A percentile compares a stretch with the other conserved stretches of the same genome.
phyloP scores from a whole-genome alignment of 805 yeast species.

The Ogataea saltuana region DNA sequence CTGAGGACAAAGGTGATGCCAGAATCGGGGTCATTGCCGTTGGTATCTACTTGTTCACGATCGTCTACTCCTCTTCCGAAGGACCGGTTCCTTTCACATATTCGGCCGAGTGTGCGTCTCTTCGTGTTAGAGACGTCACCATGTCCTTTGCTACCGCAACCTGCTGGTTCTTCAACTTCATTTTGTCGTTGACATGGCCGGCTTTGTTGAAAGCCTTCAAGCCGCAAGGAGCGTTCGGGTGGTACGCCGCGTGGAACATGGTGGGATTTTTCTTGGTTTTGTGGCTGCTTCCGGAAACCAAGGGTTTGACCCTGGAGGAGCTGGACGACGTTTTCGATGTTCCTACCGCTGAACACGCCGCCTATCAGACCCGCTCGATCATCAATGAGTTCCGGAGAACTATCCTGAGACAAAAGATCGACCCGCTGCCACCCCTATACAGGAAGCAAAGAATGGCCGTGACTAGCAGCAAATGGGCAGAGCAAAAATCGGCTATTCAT shows the following conservation, averaged over 20 bases:
- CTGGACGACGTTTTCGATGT: constrained; percentile 72
- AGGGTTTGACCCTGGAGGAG: constrained; percentile 72
- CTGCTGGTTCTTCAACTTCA: constrained; percentile 72
- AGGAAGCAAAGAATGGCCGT: constrained; percentile 60
- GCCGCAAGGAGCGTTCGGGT: constrained; percentile 85
- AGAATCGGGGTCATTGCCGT: constrained; percentile 66
- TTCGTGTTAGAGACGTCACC: constrained; percentile 76
- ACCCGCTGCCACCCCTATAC: constrained; percentile 57
- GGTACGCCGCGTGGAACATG: constrained; percentile 84
- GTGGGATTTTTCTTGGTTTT: constrained; percentile 70
- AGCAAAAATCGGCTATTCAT: constrained; percentile 50
- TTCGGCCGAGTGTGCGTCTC: constrained; percentile 81
- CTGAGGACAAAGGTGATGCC: constrained; percentile 43
- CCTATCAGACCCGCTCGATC: constrained; percentile 42
- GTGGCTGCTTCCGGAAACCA: constrained; percentile 72
- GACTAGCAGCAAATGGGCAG: constrained; percentile 61
- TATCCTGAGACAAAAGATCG: constrained; percentile 48
- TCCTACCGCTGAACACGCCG: constrained; percentile 54
- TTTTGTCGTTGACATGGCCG: constrained; percentile 79
- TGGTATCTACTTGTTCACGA: constrained; percentile 73
- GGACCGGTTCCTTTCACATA: constrained; percentile 92
- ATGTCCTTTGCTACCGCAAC: constrained; percentile 79
- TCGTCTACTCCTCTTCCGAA: constrained; percentile 79
- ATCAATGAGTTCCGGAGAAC: constrained; percentile 46
- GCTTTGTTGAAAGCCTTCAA: constrained; percentile 63